These are phyloP conservation scores for Aspergillus sp. DNA, from an alignment of 2,329 filamentous ascomycete genomes.

Conservation along the genomic window DNA sequence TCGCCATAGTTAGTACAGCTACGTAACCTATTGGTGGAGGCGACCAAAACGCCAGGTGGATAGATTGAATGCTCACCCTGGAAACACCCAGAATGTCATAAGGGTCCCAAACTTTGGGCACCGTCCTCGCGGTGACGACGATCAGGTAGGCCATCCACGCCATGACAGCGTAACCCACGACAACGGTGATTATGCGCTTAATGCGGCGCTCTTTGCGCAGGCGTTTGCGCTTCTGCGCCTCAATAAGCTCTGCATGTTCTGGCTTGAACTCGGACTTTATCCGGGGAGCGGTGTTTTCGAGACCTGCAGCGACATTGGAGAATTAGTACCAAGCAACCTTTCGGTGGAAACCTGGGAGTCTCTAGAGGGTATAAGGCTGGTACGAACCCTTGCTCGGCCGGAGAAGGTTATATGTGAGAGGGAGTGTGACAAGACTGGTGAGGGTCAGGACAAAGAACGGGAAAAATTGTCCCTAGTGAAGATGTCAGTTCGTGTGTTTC, in stretches of 20 bases:
- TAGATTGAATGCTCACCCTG: conserved; percentile 58
- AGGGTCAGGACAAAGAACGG: conserved; percentile 97
- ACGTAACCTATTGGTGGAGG: neutral
- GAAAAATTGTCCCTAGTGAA: conserved; percentile 83
- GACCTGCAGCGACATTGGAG: conserved; percentile 48
- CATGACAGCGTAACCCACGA: conserved; percentile 80
- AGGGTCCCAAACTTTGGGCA: conserved; percentile 87
- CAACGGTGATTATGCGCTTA: conserved; percentile 76
- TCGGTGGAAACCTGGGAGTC: neutral
- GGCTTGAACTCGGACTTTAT: conserved; percentile 81
- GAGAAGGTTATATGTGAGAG: conserved; percentile 85
- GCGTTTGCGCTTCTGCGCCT: conserved; percentile 78
- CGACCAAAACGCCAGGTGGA: neutral
- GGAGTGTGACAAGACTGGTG: conserved; percentile 81
- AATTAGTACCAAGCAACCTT: conserved; percentile 9
- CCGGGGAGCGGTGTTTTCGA: conserved; percentile 76
- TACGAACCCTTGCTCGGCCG: conserved; percentile 68
- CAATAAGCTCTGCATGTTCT: conserved; percentile 79
- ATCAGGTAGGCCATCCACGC: conserved; percentile 92
- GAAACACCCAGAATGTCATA: conserved; percentile 90
- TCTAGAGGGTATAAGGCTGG: neutral
- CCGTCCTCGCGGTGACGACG: conserved; percentile 69
- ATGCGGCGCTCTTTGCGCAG: conserved; percentile 85
- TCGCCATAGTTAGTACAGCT: conserved; percentile 2
- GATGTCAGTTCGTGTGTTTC: conserved; percentile 2